These are phyloP conservation scores for Microglena sp. DNA, from an alignment of 139 green algal species.

Conservation along the genomic window DNA sequence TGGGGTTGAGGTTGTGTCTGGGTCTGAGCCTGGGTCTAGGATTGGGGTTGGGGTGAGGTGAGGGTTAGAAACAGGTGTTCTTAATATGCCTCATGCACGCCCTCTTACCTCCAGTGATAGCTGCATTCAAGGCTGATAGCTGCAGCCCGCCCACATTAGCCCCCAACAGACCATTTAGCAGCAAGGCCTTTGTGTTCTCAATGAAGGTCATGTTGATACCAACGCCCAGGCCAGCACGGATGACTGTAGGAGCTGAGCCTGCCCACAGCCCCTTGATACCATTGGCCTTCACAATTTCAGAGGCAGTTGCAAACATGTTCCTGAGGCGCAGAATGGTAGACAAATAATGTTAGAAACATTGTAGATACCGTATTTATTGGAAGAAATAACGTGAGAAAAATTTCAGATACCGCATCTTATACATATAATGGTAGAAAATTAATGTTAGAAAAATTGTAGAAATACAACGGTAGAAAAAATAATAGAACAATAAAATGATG, in stretches of 20 bases:
- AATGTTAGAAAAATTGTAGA: no score
- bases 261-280: no score
- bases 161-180: background rate
- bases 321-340: no score
- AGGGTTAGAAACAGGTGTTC: background rate
- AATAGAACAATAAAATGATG: no score
- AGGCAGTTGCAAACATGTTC: no score
- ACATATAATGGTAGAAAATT: no score
- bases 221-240: conserved; percentile 8
- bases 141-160: background rate
- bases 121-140: conserved; percentile 10
- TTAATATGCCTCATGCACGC: background rate
- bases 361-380: no score
- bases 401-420: no score
- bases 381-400: no score
- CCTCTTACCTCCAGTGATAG: conserved; percentile 7
- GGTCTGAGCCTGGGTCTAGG: background rate
- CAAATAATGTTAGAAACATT: no score
- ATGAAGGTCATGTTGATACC: conserved; percentile 9
- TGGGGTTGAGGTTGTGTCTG: background rate
- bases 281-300: no score
- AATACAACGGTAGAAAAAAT: no score
- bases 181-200: background rate
- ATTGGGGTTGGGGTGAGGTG: background rate
- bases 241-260: conserved; percentile 1